Base-by-base conservation (phyloP, 352 stramenopile genomes). In the Phytophthora palmivora region DNA sequence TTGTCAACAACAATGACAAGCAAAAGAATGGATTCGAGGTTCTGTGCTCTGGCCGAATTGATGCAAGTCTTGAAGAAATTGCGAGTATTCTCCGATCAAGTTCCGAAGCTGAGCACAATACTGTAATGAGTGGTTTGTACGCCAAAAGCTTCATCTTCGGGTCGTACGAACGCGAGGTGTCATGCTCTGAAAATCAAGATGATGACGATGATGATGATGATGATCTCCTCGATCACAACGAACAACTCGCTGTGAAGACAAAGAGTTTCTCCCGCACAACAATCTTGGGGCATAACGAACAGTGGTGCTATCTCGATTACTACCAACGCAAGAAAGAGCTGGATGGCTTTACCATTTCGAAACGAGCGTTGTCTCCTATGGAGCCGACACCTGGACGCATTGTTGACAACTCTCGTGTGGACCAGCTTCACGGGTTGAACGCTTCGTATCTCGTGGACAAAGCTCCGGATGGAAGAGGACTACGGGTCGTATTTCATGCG, bases 111-210 rank as follows among this genome's bases (percentile, higher is more conserved):
- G 60, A 66, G 11, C 77, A 76, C 42, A 61, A 67, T 18, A 38
- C 63, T 0, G 45, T 58, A 2, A 83, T 83, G 74, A 46, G 10
- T 4, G 74, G 58, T 4, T 42, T 79, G 6, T 72, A 78, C 53
- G 59, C 52, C n/a, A 67, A 75, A 32, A 58, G 48, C 19, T 74
- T 74, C 50, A 71, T 74, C 26, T 74, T 74, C 6, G 66, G 66
- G 1, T 71, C 66, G 18, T 53, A 59, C 26, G 66, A 69, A 26
- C 62, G 66, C 2, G 41, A 58, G 15, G 46, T 69, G 6, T 24
- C 19, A n/a, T 64, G 52, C 26, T 41, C 53, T 0, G 39, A 33
- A 26, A 39, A 48, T 15, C 57, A 53, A 2, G 8, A 51, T 11
- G 30, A 50, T 21, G 26, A 58, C 0, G 56, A 64, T 8, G 28